Conservation (phyloP, 169 alveolate species). For the Plasmodium yoelii region DNA sequence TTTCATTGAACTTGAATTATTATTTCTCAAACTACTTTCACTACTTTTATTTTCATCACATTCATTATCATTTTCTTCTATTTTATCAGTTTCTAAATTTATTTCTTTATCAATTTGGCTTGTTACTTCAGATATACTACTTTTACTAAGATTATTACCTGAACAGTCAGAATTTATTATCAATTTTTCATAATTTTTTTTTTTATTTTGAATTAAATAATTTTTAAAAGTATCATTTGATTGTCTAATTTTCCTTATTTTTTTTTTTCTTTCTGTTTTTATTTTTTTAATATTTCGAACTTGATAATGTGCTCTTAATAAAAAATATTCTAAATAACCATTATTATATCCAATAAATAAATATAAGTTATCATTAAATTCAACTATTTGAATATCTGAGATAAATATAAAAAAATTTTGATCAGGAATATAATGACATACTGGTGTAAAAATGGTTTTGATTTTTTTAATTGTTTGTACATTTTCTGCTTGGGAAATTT, state of each 20-base stretch:
- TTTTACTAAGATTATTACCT: background rate
- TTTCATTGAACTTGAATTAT: background rate
- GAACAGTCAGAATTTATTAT: background rate
- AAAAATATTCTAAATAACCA: conserved; percentile 55
- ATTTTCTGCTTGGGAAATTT: background rate
- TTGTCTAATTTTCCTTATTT: no score
- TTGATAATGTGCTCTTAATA: conserved; percentile 18
- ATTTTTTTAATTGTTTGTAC: background rate
- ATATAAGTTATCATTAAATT: conserved; percentile 53
- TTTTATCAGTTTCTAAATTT: background rate
- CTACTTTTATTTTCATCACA: background rate
- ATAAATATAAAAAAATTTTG: conserved; percentile 19
- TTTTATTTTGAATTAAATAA: background rate
- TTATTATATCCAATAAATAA: conserved; percentile 47
- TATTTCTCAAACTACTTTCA: background rate
- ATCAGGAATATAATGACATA: conserved; percentile 8
- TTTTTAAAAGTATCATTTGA: background rate
- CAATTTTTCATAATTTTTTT: background rate
- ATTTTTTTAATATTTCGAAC: background rate
- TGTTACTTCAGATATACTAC: background rate
- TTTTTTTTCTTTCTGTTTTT: background rate
- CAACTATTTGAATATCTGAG: conserved; percentile 23
- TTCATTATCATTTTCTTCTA: background rate
- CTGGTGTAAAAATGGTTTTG: background rate
- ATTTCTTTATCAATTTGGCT: background rate